Base-by-base conservation (phyloP, 208 protist genomes). In the Herpetomonas tarakana region DNA sequence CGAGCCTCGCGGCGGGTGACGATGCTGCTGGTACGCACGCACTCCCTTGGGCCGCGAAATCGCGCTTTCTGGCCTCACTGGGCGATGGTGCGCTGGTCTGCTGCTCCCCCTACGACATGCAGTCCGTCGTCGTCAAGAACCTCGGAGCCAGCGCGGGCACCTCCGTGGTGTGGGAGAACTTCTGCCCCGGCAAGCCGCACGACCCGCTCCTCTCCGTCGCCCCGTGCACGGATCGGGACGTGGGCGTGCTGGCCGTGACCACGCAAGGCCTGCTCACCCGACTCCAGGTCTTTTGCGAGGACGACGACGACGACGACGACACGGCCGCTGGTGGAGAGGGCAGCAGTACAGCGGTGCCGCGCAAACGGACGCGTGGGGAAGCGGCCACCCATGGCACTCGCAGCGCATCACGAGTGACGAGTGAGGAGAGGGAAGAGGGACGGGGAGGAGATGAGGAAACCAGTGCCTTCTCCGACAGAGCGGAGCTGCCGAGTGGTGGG, bases 51-150 rank as follows among this genome's bases (percentile, higher is more conserved):
- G 3, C 7, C 26, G 38, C 44, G 44, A 4, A 58, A 25, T 3
- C 52, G 27, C 26, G 52, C 52, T 44, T 26, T 2, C 29, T 58
- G 30, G 56, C 31, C 56, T 46, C 56, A 2, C 56, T 61, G 22
- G 21, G 24, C 18, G 55, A 78, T 12, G 71, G 64, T 1, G n/a
- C 47, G n/a, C 35, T 78, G 50, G 30, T 78, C 3, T 72, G 71
- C 45, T 57, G 50, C 51, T 73, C 65, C 29, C 61, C 60, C 3
- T 65, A 62, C 22, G 65, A 78, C 57, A 49, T 46, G 39, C 53
- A 64, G 4, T 56, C 65, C 22, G 30, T 71, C 21, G 30, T 58
- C 2, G 9, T 68, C 14, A 72, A 68, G 45, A 60, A 56, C 21
- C 12, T 38, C 50, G 28, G 27, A 9, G 28, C 46, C 18, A 12